phyloP scores from a whole-genome alignment of 2,329 filamentous ascomycete genomes.

The Aspergillus cejpii region DNA sequence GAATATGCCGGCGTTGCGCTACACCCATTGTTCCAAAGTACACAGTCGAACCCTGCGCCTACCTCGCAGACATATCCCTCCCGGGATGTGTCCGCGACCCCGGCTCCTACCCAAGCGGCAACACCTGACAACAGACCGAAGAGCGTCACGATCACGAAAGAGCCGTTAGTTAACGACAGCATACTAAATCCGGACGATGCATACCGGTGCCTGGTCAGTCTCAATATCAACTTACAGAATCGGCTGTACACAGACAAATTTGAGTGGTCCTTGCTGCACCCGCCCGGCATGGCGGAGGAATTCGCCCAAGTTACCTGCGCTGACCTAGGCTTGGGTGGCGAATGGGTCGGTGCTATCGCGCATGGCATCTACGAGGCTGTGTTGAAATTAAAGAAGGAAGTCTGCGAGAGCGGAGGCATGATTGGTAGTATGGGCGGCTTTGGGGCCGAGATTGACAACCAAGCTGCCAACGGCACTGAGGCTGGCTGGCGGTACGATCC shows the following conservation, averaged over 20 bases:
- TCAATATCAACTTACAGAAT: constrained; percentile 88
- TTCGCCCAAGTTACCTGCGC: constrained; percentile 91
- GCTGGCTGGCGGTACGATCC: constrained; percentile 95
- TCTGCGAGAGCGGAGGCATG: constrained; percentile 82
- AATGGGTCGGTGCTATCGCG: constrained; percentile 91
- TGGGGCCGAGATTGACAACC: constrained; percentile 72
- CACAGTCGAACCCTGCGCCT: constrained; percentile 23
- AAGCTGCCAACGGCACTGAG: constrained; percentile 72
- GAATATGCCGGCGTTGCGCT: constrained; percentile 93
- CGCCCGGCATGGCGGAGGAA: constrained; percentile 81
- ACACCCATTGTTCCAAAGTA: constrained; percentile 75
- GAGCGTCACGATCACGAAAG: constrained; percentile 29
- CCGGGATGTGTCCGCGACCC: constrained; percentile 50
- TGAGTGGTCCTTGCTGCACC: constrained; percentile 91
- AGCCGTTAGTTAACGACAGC: constrained; percentile 54
- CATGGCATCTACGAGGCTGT: constrained; percentile 97
- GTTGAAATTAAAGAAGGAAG: constrained; percentile 87
- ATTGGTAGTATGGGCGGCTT: constrained; percentile 65
- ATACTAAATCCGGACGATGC: constrained; percentile 86
- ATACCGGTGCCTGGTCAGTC: constrained; percentile 83
- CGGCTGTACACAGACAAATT: constrained; percentile 95
- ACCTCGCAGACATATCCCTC: constrained; percentile 37
- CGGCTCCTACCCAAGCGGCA: constrained; percentile 43
- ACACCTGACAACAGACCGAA: constrained; percentile 52
- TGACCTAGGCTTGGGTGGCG: constrained; percentile 78